Evolutionary conservation across 179 eudicot genomes (phyloP).

Genomic region (Heliamphora ciliata): DNA sequence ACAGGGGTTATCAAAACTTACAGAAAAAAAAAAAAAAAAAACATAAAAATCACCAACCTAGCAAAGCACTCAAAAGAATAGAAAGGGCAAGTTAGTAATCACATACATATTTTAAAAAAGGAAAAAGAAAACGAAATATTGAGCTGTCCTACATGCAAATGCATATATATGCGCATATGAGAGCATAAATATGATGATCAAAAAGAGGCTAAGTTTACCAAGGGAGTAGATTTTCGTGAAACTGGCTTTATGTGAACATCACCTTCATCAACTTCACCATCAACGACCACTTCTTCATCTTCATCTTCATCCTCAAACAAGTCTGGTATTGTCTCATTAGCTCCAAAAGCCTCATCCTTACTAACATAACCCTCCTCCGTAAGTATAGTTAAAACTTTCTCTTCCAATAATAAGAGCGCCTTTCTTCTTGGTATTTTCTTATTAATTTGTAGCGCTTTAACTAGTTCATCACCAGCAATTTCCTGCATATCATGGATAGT

Average conservation of each 20-base stretch:
- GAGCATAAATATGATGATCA: neutral
- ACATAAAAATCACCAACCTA: neutral
- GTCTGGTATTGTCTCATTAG: slow-evolving; percentile 46
- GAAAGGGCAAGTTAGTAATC: neutral
- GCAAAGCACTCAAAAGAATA: neutral
- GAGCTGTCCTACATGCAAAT: neutral
- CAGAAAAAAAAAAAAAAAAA: neutral
- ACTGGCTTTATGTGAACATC: slow-evolving; percentile 96
- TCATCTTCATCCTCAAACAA: slow-evolving; percentile 79
- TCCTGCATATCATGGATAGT: slow-evolving; percentile 39
- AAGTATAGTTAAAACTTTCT: slow-evolving; percentile 73
- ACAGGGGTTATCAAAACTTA: neutral
- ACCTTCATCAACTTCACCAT: slow-evolving; percentile 99
- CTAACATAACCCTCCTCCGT: slow-evolving; percentile 85
- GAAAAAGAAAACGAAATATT: slow-evolving; percentile 1
- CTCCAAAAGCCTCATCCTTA: slow-evolving; percentile 44
- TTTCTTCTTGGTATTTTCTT: slow-evolving; percentile 90
- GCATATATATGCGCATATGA: neutral
- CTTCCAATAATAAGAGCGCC: slow-evolving; percentile 77
- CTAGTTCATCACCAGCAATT: slow-evolving; percentile 83
- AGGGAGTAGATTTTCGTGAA: slow-evolving; percentile 47
- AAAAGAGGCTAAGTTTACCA: slow-evolving; percentile 41
- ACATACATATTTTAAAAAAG: neutral
- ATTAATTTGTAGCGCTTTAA: slow-evolving; percentile 67
- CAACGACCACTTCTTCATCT: slow-evolving; percentile 94